A percentile compares a stretch with the other conserved stretches of the same genome.
These are phyloP conservation scores for Euphrasia arctica DNA, from an alignment of 305 asterid species.

Conservation along the genomic window DNA sequence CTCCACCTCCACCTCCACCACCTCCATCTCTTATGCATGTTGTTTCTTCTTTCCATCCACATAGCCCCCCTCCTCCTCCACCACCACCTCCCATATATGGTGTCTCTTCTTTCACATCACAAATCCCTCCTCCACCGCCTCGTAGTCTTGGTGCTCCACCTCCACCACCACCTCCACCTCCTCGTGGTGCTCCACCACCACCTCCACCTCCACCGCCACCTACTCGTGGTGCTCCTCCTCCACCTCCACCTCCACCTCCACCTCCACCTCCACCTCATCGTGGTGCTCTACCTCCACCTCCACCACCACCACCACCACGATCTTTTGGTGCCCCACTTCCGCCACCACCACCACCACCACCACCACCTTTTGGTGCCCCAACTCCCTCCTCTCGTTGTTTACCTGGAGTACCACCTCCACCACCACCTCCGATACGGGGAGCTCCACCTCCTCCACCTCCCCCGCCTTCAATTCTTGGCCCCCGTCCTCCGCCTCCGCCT, in stretches of 20 bases:
- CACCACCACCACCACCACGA: slow-evolving; percentile 25
- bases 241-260: not conserved
- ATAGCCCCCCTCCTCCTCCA: slow-evolving; percentile 20
- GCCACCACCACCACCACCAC: slow-evolving; percentile 27
- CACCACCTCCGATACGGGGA: slow-evolving; percentile 15
- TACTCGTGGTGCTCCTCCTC: not conserved
- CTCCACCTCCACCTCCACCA: slow-evolving; percentile 31
- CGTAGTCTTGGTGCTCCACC: not conserved
- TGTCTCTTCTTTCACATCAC: slow-evolving; percentile 1
- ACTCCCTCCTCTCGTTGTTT: slow-evolving; percentile 34
- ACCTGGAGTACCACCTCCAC: slow-evolving; percentile 18
- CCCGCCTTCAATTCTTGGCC: slow-evolving; percentile 13
- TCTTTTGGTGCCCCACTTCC: slow-evolving; percentile 20
- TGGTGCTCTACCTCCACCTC: no score
- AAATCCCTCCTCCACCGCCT: not conserved
- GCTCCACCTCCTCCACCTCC: not conserved
- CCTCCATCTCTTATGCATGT: slow-evolving; percentile 25
- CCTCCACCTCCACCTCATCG: not conserved
- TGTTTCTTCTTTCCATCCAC: slow-evolving; percentile 28
- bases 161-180: not conserved
- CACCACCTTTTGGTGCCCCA: not conserved
- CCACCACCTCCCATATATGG: slow-evolving; percentile 8
- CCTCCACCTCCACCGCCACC: no score
- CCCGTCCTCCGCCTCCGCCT: no score
- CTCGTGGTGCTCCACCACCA: no score